Evolutionary conservation across 73 alveolate species (phyloP).

Genomic region (Breviolum minutum): DNA sequence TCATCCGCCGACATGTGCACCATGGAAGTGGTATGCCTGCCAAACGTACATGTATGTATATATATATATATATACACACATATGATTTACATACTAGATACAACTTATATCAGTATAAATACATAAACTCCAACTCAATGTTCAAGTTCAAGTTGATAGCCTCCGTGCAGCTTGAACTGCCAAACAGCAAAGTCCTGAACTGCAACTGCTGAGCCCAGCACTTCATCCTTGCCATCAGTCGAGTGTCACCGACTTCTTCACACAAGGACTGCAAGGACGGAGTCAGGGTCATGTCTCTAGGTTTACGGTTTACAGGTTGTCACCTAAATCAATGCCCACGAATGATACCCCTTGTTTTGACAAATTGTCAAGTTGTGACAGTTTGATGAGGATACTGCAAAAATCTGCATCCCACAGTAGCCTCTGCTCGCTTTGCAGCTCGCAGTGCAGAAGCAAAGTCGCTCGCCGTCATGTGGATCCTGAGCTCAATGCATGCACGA

Average conservation of each 20-base stretch:
- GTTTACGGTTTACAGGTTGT: too few relatives aligned
- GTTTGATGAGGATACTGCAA: too few relatives aligned
- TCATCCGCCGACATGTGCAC: conserved; percentile 92
- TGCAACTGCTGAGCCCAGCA: not conserved
- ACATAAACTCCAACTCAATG: not conserved
- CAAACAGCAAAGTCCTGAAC: not conserved
- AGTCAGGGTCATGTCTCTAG: not conserved
- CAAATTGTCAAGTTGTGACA: too few relatives aligned
- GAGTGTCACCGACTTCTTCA: conserved; percentile 78
- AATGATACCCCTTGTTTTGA: too few relatives aligned
- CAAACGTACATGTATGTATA: not conserved
- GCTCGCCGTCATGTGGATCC: conserved; percentile 94
- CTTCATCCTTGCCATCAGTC: conserved; percentile 90
- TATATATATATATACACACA: not conserved
- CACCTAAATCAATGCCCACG: too few relatives aligned
- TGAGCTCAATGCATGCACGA: not conserved
- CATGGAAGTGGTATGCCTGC: conserved; percentile 89
- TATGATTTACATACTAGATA: too few relatives aligned
- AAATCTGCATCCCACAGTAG: not conserved
- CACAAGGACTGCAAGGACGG: conserved; percentile 22
- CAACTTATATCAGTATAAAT: too few relatives aligned
- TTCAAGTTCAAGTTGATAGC: not conserved
- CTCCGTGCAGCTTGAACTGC: too few relatives aligned
- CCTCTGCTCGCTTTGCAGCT: conserved; percentile 93
- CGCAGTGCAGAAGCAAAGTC: conserved; percentile 84